phyloP scores from a whole-genome alignment of 2,329 filamentous ascomycete species.

The Cytospora mali region DNA sequence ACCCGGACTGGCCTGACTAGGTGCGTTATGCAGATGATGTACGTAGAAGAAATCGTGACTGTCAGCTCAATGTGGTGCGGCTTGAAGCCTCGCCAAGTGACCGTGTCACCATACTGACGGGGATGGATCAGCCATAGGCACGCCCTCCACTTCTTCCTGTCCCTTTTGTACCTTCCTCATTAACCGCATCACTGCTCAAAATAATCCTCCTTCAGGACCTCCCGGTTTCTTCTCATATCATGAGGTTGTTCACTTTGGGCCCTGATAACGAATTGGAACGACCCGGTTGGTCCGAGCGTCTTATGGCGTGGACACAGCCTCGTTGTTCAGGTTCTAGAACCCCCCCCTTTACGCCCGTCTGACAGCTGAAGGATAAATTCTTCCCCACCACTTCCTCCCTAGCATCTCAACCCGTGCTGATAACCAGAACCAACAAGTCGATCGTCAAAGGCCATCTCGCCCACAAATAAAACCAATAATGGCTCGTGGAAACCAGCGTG shows the following conservation, averaged over 20 bases:
- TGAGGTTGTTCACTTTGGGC: not conserved
- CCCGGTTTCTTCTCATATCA: not conserved
- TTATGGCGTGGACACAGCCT: not conserved
- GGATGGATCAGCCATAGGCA: not conserved
- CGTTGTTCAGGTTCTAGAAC: not conserved
- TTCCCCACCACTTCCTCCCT: not conserved
- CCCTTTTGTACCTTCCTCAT: no score
- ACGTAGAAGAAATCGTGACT: not conserved
- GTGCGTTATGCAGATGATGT: not conserved
- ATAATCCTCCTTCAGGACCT: not conserved
- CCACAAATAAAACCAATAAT: slow-evolving; percentile 49
- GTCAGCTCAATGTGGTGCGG: not conserved
- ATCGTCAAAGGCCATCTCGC: not conserved
- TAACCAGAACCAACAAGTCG: not conserved
- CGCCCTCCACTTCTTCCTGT: not conserved
- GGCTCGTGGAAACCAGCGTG: slow-evolving; percentile 95
- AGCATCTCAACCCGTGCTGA: not conserved
- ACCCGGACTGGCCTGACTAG: not conserved
- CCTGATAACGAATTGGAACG: not conserved
- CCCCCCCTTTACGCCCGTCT: not conserved
- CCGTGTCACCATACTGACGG: not conserved
- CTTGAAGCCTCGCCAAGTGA: not conserved
- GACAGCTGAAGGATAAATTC: slow-evolving; percentile 1
- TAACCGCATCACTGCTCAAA: not conserved
- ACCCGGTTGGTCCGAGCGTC: not conserved